Percentiles rank a stretch among this genome's conserved stretches.
Conservation (phyloP, 108 stramenopile species). For the Nitzschia sp. region DNA sequence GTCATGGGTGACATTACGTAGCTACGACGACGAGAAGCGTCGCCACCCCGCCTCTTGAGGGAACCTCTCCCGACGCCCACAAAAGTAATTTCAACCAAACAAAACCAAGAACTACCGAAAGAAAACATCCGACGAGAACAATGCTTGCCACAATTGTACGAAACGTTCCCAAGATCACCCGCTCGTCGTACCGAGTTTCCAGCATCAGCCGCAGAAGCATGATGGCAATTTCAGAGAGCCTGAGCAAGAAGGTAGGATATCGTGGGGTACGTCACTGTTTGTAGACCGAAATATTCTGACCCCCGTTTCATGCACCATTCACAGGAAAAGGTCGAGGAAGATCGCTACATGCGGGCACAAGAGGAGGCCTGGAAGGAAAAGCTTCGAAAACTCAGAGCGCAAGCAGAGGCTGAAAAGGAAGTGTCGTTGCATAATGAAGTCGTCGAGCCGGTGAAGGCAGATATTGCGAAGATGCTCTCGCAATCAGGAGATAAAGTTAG, state of each 20-base stretch:
- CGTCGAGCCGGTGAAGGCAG: conserved; percentile 27
- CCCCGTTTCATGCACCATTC: background rate
- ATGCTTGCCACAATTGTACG: conserved; percentile 14
- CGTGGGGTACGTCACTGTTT: background rate
- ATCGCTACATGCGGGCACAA: conserved; percentile 47
- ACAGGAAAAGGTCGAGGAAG: conserved; percentile 58
- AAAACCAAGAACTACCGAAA: background rate
- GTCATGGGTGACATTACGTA: no score
- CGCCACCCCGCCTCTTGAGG: no score
- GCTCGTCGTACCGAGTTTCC: background rate
- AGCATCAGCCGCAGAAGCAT: conserved; percentile 12
- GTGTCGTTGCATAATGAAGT: conserved; percentile 28
- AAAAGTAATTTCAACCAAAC: no score
- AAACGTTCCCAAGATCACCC: conserved; percentile 1
- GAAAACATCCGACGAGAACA: background rate
- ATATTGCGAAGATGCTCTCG: conserved; percentile 23
- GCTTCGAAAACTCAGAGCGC: conserved; percentile 31
- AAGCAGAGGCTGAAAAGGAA: conserved; percentile 26
- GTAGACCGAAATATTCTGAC: background rate
- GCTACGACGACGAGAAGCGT: no score
- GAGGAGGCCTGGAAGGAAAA: conserved; percentile 47
- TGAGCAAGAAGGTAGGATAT: conserved; percentile 25
- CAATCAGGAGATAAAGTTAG: conserved; percentile 37
- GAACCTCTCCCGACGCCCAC: no score
- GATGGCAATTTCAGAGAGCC: conserved; percentile 18